Evolutionary conservation across 139 green algal species (phyloP).

Genomic region (Haematococcus lacustris): DNA sequence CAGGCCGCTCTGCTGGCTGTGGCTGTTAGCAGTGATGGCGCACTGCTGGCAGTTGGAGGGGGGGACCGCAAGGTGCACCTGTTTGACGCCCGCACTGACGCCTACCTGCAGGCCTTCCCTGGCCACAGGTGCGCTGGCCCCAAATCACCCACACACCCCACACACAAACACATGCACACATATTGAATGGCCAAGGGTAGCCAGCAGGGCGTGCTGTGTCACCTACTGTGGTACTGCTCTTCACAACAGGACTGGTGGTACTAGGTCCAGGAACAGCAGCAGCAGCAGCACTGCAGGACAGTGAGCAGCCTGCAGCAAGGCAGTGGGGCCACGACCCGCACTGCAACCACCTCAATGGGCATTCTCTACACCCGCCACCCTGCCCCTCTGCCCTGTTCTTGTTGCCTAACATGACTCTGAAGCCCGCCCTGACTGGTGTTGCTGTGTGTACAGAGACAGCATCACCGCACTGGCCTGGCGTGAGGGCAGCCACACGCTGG

Average conservation of each 20-base stretch:
- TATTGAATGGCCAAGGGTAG: no score
- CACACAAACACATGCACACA: no score
- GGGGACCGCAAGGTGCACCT: slow-evolving; percentile 76
- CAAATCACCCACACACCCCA: no score
- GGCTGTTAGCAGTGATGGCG: slow-evolving; percentile 53
- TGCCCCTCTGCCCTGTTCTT: not conserved
- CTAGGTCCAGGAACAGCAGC: no score
- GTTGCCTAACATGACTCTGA: slow-evolving; percentile 1
- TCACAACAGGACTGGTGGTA: no score
- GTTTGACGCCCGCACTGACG: slow-evolving; percentile 58
- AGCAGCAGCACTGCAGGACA: not conserved
- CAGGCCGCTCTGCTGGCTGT: slow-evolving; percentile 49
- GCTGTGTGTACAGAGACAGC: slow-evolving; percentile 46
- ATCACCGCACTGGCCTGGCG: slow-evolving; percentile 77
- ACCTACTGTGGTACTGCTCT: no score
- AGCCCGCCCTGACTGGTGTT: slow-evolving; percentile 2
- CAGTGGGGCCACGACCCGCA: not conserved
- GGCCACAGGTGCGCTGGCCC: slow-evolving; percentile 28
- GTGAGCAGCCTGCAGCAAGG: not conserved
- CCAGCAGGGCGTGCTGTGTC: no score
- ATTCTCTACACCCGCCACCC: not conserved
- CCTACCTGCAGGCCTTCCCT: slow-evolving; percentile 29
- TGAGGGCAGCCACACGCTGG: slow-evolving; percentile 74
- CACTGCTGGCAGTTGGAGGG: slow-evolving; percentile 74
- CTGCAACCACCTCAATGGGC: not conserved